Evolutionary conservation across 306 rosid species (phyloP), one percentile per base, ranked within the genome.

Genomic region (Purshia tridentata): DNA sequence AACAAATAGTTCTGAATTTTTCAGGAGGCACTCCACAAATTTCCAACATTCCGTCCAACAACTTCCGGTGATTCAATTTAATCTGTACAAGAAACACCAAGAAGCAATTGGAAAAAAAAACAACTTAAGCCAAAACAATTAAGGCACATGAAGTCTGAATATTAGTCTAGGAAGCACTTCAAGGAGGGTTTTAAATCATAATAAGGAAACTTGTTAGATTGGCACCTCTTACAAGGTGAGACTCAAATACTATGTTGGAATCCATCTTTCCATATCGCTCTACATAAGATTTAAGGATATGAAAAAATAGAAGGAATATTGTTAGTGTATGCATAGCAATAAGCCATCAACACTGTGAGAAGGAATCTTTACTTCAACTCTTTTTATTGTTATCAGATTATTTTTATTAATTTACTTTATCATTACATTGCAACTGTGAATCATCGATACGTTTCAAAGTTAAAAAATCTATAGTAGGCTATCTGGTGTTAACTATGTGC

Each of bases 1-100:
- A 90, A 77, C 97, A 94, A 75, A 94, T 94, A 70, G 99, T 91
- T 83, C 99, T 91, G 74, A 94, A 94, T 81, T 94, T 91, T 72
- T 90, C 88, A 12, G 90, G 81, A 16, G 93, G 99, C 59, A 94
- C 98, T 63, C 99, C 96, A 83, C 97, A 91, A 69, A 91, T 87
- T 80, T 87, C 90, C 85, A 94, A 85, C 99, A 91, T 91, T 73
- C 97, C 96, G 83, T 91, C 97, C 75, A 94, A 83, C 76, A 91
- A 72, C 87, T 83, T 88, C 68, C 97, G 86, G 56, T 94, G 97
- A 73, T 88, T 94, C 89, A 94, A 81, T 70, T 94, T 94, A 73
- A 94, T 86, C 98, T 94, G 95, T 29, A 18, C 56, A 78, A 67
- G 35, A 84, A 64, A 40, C 66, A 55, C 46, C 18, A 67, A 64